A percentile compares a stretch with the other conserved stretches of the same genome.
Evolutionary conservation across 805 yeast species (phyloP).

Genomic region (Spathaspora gorwiae): DNA sequence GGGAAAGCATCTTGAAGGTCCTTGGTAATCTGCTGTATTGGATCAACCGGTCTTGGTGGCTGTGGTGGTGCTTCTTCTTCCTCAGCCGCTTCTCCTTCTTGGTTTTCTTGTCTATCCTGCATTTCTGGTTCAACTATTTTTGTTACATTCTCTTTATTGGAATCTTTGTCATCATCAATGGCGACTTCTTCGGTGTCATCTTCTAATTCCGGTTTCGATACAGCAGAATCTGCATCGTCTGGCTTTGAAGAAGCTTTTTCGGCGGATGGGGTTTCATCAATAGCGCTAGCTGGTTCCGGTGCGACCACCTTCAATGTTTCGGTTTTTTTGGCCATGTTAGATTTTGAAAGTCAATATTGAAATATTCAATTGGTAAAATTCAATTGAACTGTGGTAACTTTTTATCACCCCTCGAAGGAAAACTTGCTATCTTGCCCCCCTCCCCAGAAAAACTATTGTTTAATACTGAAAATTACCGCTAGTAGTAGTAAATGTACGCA

Average conservation of each 20-base stretch:
- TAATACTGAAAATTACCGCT: neutral
- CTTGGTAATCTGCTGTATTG: slow-evolving; percentile 47
- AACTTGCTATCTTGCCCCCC: neutral
- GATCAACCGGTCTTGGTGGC: slow-evolving; percentile 58
- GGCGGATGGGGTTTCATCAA: slow-evolving; percentile 11
- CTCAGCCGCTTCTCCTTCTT: neutral
- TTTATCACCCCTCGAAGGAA: too few relatives aligned
- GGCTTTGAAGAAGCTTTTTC: neutral
- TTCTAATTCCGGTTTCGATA: neutral
- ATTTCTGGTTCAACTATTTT: neutral
- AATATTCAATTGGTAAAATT: too few relatives aligned
- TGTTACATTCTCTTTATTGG: neutral
- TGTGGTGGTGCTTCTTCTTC: slow-evolving; percentile 27
- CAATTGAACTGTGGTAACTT: too few relatives aligned
- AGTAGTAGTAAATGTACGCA: neutral
- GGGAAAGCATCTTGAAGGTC: slow-evolving; percentile 88
- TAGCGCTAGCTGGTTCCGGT: slow-evolving; percentile 28
- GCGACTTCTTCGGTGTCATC: slow-evolving; percentile 6
- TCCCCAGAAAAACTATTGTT: neutral
- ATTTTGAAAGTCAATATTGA: too few relatives aligned
- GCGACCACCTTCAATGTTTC: slow-evolving; percentile 28
- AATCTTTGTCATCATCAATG: slow-evolving; percentile 2
- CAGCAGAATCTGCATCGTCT: neutral
- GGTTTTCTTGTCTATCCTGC: slow-evolving; percentile 1
- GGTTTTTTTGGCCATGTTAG: slow-evolving; percentile 14